These are phyloP conservation scores for Auriculariales sp. DNA, from an alignment of 768 basidiomycete genomes.

Conservation along the genomic window DNA sequence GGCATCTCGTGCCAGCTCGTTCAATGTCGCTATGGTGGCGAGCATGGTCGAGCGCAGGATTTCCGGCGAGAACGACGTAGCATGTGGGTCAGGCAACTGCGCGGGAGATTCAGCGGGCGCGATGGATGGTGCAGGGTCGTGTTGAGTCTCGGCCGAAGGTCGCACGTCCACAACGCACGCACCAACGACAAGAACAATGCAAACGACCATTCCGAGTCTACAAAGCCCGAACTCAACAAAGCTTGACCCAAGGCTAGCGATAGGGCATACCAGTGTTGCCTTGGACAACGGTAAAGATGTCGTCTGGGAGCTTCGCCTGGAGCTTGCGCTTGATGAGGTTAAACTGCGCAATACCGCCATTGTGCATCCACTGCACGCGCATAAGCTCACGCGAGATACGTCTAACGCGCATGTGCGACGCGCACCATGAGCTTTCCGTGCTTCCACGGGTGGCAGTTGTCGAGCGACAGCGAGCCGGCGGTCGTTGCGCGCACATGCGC, in stretches of 20 bases:
- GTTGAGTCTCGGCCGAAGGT: not conserved
- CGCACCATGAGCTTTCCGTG: slow-evolving; percentile 84
- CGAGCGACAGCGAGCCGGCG: slow-evolving; percentile 76
- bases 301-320: slow-evolving; percentile 64
- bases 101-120: not conserved
- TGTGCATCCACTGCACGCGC: slow-evolving; percentile 78
- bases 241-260: not conserved
- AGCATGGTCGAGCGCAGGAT: slow-evolving; percentile 75
- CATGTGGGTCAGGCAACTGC: slow-evolving; percentile 70
- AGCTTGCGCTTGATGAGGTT: slow-evolving; percentile 63
- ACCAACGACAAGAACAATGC: slow-evolving; percentile 81
- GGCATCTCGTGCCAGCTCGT: slow-evolving; percentile 56
- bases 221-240: not conserved
- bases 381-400: not conserved
- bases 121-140: not conserved
- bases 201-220: slow-evolving; percentile 97
- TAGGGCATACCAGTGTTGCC: slow-evolving; percentile 70
- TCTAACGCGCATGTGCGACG: slow-evolving; percentile 1
- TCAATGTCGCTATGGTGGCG: slow-evolving; percentile 70
- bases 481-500: slow-evolving; percentile 92
- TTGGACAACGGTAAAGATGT: slow-evolving; percentile 72
- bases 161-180: not conserved
- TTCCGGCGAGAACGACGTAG: slow-evolving; percentile 55
- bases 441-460: slow-evolving; percentile 92
- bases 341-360: slow-evolving; percentile 86